A percentile compares a stretch with the other conserved stretches of the same genome.
phyloP scores from a whole-genome alignment of 2,329 filamentous ascomycete genomes.

The Monosporascus sp. region DNA sequence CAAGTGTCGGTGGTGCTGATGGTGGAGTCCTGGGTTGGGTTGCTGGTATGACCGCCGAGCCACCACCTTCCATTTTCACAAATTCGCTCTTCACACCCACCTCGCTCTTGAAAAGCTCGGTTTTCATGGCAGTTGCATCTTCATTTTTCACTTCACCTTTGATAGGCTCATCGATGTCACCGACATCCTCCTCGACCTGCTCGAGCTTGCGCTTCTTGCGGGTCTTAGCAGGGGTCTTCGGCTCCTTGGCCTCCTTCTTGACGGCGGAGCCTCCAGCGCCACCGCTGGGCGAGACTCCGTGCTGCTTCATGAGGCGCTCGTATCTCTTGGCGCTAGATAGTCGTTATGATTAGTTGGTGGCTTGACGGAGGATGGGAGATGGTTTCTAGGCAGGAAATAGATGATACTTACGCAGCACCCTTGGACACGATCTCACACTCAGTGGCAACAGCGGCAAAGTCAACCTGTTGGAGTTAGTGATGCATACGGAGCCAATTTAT shows the following conservation, averaged over 20 bases:
- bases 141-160: conserved; percentile 27
- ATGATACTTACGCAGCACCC: conserved; percentile 61
- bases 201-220: conserved; percentile 30
- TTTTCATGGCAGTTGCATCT: conserved; percentile 24
- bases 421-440: conserved; percentile 60
- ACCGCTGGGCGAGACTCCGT: conserved; percentile 37
- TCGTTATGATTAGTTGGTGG: neutral
- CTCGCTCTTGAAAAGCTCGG: conserved; percentile 12
- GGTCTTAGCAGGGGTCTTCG: conserved; percentile 6
- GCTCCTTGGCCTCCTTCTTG: conserved; percentile 19
- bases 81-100: neutral
- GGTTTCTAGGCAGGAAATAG: neutral
- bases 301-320: conserved; percentile 58
- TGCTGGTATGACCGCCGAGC: conserved; percentile 4
- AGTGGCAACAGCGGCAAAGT: conserved; percentile 59
- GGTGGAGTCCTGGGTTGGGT: conserved; percentile 1
- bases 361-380: neutral
- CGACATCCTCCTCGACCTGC: conserved; percentile 29
- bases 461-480: conserved; percentile 42
- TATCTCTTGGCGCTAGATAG: conserved; percentile 58
- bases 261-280: conserved; percentile 15
- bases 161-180: conserved; percentile 26
- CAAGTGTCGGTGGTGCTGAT: conserved; percentile 7
- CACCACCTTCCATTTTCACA: conserved; percentile 24
- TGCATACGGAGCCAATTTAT: neutral